Conservation (phyloP, 352 stramenopile species). For the Phytophthora palmivora region DNA sequence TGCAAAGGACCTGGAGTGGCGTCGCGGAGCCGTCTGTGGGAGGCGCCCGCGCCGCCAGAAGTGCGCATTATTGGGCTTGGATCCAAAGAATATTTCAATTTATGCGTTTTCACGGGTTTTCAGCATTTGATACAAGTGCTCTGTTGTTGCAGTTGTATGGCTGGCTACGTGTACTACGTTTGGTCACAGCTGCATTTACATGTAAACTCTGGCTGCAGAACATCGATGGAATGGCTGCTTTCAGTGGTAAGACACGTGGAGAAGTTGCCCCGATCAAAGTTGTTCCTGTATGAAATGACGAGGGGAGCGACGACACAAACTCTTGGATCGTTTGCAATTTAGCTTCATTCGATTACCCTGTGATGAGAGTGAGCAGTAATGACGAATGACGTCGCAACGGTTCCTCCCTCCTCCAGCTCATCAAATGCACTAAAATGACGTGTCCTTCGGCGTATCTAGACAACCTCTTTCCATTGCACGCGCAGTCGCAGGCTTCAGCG, state of each 20-base stretch:
- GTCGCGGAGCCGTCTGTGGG: constrained; percentile 12
- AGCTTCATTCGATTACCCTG: constrained; percentile 68
- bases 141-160: too few species aligned
- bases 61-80: constrained; percentile 24
- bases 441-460: constrained; percentile 75
- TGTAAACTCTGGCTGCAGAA: too few species aligned
- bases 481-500: constrained; percentile 37
- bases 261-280: not conserved
- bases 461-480: constrained; percentile 50
- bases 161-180: too few species aligned
- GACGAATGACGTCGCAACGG: constrained; percentile 18
- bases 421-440: constrained; percentile 38
- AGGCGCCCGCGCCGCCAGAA: constrained; percentile 16
- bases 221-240: not conserved
- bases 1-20: constrained; percentile 6
- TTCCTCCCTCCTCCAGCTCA: constrained; percentile 27
- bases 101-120: too few species aligned
- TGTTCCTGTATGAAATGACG: constrained; percentile 20
- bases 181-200: too few species aligned
- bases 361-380: constrained; percentile 6
- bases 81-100: constrained; percentile 19
- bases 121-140: too few species aligned
- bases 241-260: not conserved
- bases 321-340: constrained; percentile 51
- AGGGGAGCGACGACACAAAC: constrained; percentile 13